phyloP scores from a whole-genome alignment of 169 alveolate genomes.

The Plasmodium yoelii region DNA sequence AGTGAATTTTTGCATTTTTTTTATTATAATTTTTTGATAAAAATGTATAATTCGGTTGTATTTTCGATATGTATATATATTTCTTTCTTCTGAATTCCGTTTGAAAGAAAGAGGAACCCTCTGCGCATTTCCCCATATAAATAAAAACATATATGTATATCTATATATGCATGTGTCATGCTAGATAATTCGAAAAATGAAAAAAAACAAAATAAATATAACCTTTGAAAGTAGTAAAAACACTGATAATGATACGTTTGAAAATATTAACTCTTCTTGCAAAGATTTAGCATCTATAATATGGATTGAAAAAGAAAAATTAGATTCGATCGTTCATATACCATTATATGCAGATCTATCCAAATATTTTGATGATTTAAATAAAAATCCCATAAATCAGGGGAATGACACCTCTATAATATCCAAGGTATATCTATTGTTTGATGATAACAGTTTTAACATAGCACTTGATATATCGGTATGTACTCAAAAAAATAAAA shows the following conservation, averaged over 20 bases:
- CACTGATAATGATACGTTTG: background rate
- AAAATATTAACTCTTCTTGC: background rate
- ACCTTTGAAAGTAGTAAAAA: background rate
- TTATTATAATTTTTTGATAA: background rate
- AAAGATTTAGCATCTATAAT: slow-evolving; percentile 40
- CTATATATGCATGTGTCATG: background rate
- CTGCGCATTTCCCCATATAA: background rate
- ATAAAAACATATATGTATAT: no score
- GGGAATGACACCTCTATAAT: slow-evolving; percentile 5
- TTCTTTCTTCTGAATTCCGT: background rate
- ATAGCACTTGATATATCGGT: slow-evolving; percentile 74
- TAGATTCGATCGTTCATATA: slow-evolving; percentile 45
- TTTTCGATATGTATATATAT: background rate
- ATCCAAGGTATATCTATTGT: slow-evolving; percentile 41
- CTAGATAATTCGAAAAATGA: slow-evolving; percentile 10
- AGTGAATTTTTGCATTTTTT: background rate
- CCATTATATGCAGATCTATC: slow-evolving; percentile 57
- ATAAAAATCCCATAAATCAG: slow-evolving; percentile 27
- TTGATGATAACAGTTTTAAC: slow-evolving; percentile 65
- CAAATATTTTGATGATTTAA: slow-evolving; percentile 37
- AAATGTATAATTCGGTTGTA: background rate
- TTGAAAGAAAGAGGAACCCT: background rate
- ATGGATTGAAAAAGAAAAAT: slow-evolving; percentile 71
- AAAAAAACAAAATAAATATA: slow-evolving; percentile 1
- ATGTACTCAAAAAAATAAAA: background rate